Base-by-base conservation (phyloP, 345 rosid genomes). In the Populus tremula region DNA sequence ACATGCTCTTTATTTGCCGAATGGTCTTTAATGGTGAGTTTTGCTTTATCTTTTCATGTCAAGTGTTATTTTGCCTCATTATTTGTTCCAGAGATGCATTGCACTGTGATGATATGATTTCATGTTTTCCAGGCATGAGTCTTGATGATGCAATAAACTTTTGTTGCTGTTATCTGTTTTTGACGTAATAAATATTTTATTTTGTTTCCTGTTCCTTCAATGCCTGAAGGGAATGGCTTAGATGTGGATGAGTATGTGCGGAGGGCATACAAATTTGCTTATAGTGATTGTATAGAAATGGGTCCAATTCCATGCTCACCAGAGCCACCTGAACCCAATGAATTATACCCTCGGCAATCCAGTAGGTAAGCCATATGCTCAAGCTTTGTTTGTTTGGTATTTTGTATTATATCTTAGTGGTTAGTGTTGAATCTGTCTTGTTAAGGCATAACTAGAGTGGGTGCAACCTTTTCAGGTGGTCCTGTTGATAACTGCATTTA, bases 171-270 rank as follows among this genome's bases (percentile, higher is more conserved):
- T 70, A n/a, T 43, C 23, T 21, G 43, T 35, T 69, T 67, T 62
- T 27, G 41, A 41, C 70, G 39, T 75, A 6, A 41, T 64, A 61
- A 41, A 43, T 29, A 5, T 6, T 65, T 49, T 36, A 4, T 67
- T 66, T 38, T 74, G 63, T 70, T 71, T 31, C 65, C 72, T 67
- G 33, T 73, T 87, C 27, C 5, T 59, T 76, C 49, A 64, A 74
- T 70, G 56, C 69, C 73, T 74, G 62, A 88, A 96, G 99, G 99
- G 81, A 96, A 94, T 84, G 98, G 99, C 83, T 85, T 96, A 83
- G 95, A 96, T 85, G 95, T 96, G 78, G 99, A 96, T 79, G 99
- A 94, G 83, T 96, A 96, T 90, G 99, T 96, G 36, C 88, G 98
- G 70, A 90, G 88, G 84, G 97, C 99, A 47, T 96, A 96, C 80